A percentile compares a stretch with the other conserved stretches of the same genome.
Conservation (phyloP, 1,284 basidiomycete genomes). For the Trametes versicolor region DNA sequence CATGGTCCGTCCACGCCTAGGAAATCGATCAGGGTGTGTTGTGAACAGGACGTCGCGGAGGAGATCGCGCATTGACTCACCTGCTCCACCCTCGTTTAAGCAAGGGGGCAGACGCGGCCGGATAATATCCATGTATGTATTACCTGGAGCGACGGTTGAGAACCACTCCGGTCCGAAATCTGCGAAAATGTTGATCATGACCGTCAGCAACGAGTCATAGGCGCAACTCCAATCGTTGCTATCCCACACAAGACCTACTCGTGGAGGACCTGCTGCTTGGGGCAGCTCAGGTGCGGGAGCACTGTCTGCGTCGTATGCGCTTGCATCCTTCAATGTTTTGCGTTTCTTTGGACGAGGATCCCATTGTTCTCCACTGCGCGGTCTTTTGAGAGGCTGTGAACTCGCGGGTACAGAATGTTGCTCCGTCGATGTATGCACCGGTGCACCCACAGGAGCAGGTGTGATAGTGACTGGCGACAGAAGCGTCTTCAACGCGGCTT, state of each 20-base stretch:
- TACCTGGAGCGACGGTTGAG: neutral
- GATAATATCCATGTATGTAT: neutral
- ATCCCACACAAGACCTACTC: constrained; percentile 10
- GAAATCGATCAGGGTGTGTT: neutral
- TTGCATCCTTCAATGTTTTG: neutral
- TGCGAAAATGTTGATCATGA: constrained; percentile 4
- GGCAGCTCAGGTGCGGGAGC: neutral
- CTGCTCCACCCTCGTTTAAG: too few species aligned
- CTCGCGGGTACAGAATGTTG: too few species aligned
- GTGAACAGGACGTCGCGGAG: neutral
- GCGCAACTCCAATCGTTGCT: constrained; percentile 12
- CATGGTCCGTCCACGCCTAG: neutral
- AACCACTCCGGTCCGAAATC: neutral
- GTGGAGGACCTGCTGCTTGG: neutral
- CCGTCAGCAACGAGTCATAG: constrained; percentile 14
- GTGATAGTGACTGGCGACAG: neutral
- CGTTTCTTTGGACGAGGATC: neutral
- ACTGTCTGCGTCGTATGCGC: neutral
- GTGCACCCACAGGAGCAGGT: neutral
- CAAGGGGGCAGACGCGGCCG: neutral
- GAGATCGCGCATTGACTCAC: neutral
- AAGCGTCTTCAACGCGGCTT: neutral
- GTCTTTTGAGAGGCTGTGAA: neutral
- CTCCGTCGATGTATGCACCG: neutral
- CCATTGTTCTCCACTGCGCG: neutral